Evolutionary conservation across 2,329 filamentous ascomycete genomes (phyloP), one percentile per base, ranked within the genome.

Genomic region (Colletotrichum spaethianum): DNA sequence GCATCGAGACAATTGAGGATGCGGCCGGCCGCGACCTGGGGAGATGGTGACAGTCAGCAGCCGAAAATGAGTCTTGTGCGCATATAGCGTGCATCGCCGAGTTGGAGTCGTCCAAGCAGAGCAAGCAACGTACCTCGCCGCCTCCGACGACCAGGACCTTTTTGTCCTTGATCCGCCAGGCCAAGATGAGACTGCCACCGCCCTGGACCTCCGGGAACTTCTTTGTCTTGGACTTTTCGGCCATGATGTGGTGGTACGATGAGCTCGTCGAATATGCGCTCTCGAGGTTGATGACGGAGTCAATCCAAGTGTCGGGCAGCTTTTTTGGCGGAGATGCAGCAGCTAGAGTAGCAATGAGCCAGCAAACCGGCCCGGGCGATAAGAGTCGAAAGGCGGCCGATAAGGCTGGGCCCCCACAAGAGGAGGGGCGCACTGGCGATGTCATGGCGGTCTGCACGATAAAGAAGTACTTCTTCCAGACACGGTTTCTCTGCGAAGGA

Each of bases 1-100:
- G 96, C 96, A 80, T 98, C 97, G 83, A 98, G 94, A 73, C 96
- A 92, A 83, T 97, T 94, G 73, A 98, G 88, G 77, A 99, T 97
- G 73, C 96, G 94, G 67, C 96, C 95, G 67, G 96, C 95, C 72
- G 96, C 96, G 75, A 99, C 96, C 96, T 98, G 81, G 18, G 2
- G 18, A 26, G 2, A 23, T 1, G 18, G 33, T 23, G 3, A 12
- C 4, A 38, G 12, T 63, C 16, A 68, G 63, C 23, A 66, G 33
- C 46, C 46, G 18, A 33, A 28, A 40, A 40, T 31, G 44, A 28
- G 38, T 16, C 59, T 66, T 46, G 44, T 31, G 40, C 3, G 57
- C 28, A 18, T 26, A 2, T 42, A 23, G 6, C 8, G 23, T 23
- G 53, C 12, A 23, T 33, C 38, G 62, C 48, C 44, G 36, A 36